These are phyloP conservation scores for Sordariomycetes sp. DNA, from an alignment of 2,329 filamentous ascomycete species.

Conservation along the genomic window DNA sequence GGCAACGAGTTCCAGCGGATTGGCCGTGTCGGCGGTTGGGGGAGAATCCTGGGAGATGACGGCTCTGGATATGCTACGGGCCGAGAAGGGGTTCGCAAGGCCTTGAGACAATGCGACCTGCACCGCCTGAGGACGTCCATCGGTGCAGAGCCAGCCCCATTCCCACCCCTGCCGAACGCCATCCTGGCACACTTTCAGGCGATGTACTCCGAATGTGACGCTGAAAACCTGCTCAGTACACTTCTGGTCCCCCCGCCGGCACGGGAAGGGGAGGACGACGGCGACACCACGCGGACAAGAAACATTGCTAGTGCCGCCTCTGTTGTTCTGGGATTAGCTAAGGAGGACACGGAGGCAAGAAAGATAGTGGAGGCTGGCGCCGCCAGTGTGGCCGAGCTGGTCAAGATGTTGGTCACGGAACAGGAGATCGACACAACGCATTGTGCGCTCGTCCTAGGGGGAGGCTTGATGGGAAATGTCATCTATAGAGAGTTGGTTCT, in stretches of 20 bases:
- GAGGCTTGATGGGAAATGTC: conserved; percentile 12
- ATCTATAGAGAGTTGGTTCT: conserved; percentile 7
- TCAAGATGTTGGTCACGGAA: conserved; percentile 6
- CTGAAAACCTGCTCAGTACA: conserved; percentile 11
- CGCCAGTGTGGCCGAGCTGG: conserved; percentile 9
- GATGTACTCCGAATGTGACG: conserved; percentile 5
- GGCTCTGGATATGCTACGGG: conserved; percentile 29
- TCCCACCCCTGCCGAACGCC: conserved; percentile 8
- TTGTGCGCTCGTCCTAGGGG: conserved; percentile 11
- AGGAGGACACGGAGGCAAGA: conserved; percentile 9
- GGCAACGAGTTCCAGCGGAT: conserved; percentile 12
- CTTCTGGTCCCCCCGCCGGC: conserved; percentile 8
- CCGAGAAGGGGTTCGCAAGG: conserved; percentile 19
- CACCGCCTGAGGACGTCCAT: conserved; percentile 5
- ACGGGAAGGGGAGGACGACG: conserved; percentile 3
- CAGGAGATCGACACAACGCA: conserved; percentile 8
- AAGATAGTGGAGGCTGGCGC: conserved; percentile 10
- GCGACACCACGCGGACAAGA: conserved; percentile 6
- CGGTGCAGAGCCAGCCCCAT: background rate
- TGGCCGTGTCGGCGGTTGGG: conserved; percentile 30
- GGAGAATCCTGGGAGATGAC: conserved; percentile 29
- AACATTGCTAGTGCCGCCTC: conserved; percentile 12
- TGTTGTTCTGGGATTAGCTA: conserved; percentile 9
- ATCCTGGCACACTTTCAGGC: conserved; percentile 9
- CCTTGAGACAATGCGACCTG: conserved; percentile 19